Evolutionary conservation across 495 filamentous ascomycete genomes (phyloP), one percentile per base, ranked within the genome.

Genomic region (Penicillium subrubescens): DNA sequence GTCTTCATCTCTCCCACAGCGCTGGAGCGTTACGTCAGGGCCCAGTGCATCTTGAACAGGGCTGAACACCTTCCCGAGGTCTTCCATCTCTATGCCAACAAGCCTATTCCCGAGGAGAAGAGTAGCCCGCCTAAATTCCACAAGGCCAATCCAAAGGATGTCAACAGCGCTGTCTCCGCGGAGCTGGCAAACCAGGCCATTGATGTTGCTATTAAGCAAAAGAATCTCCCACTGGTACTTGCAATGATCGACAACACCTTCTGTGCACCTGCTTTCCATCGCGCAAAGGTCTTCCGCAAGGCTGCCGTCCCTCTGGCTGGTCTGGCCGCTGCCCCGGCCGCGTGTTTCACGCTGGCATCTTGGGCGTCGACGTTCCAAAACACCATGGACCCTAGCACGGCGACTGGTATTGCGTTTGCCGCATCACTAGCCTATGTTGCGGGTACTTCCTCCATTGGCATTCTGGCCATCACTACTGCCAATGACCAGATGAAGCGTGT

Each of bases 401-500:
- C 92, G 17, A 92, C 91, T 15, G 86, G 84, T n/a, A 86, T 95
- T 60, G 88, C 89, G 0, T 94, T 97, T 68, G 86, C 82, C 5
- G 95, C 92, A 11, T 89, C 91, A 15, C 66, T 95, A 25, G 89
- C 92, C 15, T 99, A 97, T 72, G 81, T 95, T 15, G 87, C 83
- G 2, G 89, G 92, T 57, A 92, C 91, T 8, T 88, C 85, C 3
- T 90, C 88, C 1, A 84, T 97, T 51, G 95, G 94, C 6, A 69
- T 92, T n/a, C 83, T 97, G 15, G 93, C 93, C 15, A 74, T 94
- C 27, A 89, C 89, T 34, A 97, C 94, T 17, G 80, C 86, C 21
- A 97, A 97, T 78, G 93, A 97, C 74, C 93, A 98, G 73, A 96
- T 97, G 91, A 88, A 92, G 61, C 87, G 95, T 5, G 91, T 98